These are phyloP conservation scores for Aspergillus nanangensis DNA, from an alignment of 495 filamentous ascomycete species.

Conservation along the genomic window DNA sequence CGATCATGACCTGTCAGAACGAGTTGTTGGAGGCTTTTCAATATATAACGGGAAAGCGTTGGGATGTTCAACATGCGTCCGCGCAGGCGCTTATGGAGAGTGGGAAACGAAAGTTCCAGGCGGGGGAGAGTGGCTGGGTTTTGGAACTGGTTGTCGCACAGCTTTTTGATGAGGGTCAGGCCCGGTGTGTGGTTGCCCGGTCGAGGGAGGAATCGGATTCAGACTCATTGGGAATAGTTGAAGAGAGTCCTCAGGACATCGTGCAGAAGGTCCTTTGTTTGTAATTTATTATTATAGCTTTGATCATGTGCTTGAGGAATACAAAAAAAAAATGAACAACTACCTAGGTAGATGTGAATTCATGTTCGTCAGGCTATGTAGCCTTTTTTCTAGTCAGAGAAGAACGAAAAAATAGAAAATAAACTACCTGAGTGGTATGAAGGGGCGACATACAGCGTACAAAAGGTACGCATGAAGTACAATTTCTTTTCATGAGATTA, in stretches of 20 bases:
- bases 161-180: slow-evolving; percentile 6
- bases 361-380: too few species aligned
- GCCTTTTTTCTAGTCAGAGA: too few species aligned
- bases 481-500: too few species aligned
- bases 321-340: too few species aligned
- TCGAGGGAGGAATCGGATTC: slow-evolving; percentile 5
- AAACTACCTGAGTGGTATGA: too few species aligned
- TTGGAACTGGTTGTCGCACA: slow-evolving; percentile 8
- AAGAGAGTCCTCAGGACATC: slow-evolving; percentile 6
- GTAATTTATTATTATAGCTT: too few species aligned
- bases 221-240: not conserved
- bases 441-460: too few species aligned
- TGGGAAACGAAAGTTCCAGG: slow-evolving; percentile 2
- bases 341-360: too few species aligned
- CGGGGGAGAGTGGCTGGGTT: slow-evolving; percentile 1
- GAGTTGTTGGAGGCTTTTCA: slow-evolving; percentile 18
- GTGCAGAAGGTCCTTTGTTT: slow-evolving; percentile 4
- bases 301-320: too few species aligned
- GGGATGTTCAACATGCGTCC: slow-evolving; percentile 1
- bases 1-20: slow-evolving; percentile 18
- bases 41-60: not conserved
- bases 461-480: too few species aligned
- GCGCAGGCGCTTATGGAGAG: slow-evolving; percentile 3
- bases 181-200: slow-evolving; percentile 5
- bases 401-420: too few species aligned